Conservation (phyloP, 192 early-diverging fungal species). For the Backusella westeae region DNA sequence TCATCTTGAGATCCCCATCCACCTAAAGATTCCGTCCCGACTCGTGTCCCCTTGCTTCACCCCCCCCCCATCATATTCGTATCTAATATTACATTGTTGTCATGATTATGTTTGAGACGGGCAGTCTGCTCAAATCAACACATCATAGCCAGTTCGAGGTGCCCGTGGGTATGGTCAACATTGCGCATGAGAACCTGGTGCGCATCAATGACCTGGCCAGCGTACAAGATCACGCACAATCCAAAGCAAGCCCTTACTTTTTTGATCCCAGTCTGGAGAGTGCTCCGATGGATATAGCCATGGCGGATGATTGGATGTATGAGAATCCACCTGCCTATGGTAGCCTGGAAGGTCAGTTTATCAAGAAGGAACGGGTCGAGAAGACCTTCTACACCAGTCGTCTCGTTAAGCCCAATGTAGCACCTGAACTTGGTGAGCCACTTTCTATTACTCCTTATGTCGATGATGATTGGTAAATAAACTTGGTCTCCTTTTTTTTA, state of each 20-base stretch:
- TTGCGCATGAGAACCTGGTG: conserved; percentile 18
- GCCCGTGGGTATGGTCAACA: conserved; percentile 22
- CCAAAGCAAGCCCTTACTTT: conserved; percentile 15
- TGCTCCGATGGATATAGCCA: conserved; percentile 8
- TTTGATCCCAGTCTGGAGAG: conserved; percentile 17
- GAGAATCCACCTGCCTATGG: conserved; percentile 13
- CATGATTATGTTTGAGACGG: conserved; percentile 15
- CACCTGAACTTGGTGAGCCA: conserved; percentile 21
- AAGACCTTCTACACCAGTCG: conserved; percentile 12
- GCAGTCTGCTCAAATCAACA: conserved; percentile 24
- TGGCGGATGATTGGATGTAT: neutral
- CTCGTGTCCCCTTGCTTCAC: conserved; percentile 28
- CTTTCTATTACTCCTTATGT: conserved; percentile 7
- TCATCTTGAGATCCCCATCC: conserved; percentile 2
- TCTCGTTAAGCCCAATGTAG: neutral
- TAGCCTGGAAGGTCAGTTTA: conserved; percentile 1
- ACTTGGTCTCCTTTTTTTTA: neutral
- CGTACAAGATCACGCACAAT: neutral
- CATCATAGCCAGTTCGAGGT: conserved; percentile 16
- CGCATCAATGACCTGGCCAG: conserved; percentile 16
- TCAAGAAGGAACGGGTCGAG: conserved; percentile 10
- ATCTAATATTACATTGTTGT: conserved; percentile 27
- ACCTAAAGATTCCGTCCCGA: conserved; percentile 22
- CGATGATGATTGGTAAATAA: conserved; percentile 31
- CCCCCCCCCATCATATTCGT: conserved; percentile 19